Conservation (phyloP, 495 filamentous ascomycete species). For the Thozetella sp. region DNA sequence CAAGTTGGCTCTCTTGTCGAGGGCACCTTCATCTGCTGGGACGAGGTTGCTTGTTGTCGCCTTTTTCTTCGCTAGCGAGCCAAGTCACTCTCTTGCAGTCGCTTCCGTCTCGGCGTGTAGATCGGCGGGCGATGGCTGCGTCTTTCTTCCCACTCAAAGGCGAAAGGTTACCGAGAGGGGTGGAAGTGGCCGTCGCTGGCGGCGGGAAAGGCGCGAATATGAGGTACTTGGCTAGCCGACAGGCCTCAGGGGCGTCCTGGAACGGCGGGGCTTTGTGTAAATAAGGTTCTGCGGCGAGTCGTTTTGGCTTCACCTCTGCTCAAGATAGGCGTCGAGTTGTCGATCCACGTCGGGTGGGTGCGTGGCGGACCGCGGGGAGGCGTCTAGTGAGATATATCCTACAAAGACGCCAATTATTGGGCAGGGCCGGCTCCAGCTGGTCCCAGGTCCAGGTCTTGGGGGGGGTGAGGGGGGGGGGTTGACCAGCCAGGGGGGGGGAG, state of each 20-base stretch:
- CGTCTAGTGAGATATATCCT: not conserved
- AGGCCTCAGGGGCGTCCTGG: slow-evolving; percentile 3
- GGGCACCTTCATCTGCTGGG: not conserved
- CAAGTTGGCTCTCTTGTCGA: not conserved
- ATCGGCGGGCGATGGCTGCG: slow-evolving; percentile 2
- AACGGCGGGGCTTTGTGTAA: slow-evolving; percentile 3
- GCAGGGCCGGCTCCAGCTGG: not conserved
- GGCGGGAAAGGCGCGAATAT: slow-evolving; percentile 1
- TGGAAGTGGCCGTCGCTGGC: slow-evolving; percentile 1
- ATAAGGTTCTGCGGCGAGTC: slow-evolving; percentile 2
- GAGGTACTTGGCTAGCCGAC: not conserved
- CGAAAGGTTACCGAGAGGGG: not conserved
- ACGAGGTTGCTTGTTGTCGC: not conserved
- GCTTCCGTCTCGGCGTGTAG: not conserved
- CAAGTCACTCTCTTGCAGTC: not conserved
- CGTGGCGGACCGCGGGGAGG: slow-evolving; percentile 1
- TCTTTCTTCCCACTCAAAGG: not conserved
- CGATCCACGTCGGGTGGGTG: not conserved
- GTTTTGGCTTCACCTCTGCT: slow-evolving; percentile 3
- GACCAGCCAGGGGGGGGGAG: no score
- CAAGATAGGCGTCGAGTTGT: slow-evolving; percentile 3
- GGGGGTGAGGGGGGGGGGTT: not conserved
- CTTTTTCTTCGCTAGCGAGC: not conserved
- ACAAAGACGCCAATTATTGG: not conserved
- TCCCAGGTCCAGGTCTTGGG: not conserved